Evolutionary conservation across 371 early-diverging fungal species (phyloP).

Genomic region (Rhizomucor pusillus): DNA sequence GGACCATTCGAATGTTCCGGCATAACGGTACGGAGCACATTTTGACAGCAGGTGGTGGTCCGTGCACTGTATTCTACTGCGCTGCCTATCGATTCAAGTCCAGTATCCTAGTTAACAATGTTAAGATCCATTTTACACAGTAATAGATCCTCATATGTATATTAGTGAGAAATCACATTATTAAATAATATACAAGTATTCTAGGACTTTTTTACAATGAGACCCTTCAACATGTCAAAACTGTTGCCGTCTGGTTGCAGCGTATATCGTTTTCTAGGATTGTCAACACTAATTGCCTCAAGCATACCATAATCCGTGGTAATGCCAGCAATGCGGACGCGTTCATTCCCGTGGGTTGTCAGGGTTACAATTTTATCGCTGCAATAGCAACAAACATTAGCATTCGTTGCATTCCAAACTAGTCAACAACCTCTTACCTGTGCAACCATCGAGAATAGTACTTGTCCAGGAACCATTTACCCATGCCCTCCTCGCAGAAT

Average conservation of each 20-base stretch:
- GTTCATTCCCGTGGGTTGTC: constrained; percentile 54
- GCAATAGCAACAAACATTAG: neutral
- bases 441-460: constrained; percentile 92
- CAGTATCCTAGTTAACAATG: too few relatives aligned
- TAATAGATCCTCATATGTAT: too few relatives aligned
- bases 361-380: constrained; percentile 71
- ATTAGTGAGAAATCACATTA: too few relatives aligned
- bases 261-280: constrained; percentile 50
- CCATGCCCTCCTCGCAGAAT: constrained; percentile 73
- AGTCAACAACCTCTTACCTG: constrained; percentile 37
- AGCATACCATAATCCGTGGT: constrained; percentile 76
- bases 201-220: constrained; percentile 71
- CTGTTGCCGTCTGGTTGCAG: constrained; percentile 95
- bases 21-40: too few relatives aligned
- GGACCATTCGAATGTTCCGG: too few relatives aligned
- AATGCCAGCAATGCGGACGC: constrained; percentile 75
- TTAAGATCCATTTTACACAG: too few relatives aligned
- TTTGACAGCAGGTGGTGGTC: too few relatives aligned
- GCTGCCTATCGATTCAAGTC: too few relatives aligned
- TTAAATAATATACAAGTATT: too few relatives aligned
- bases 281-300: constrained; percentile 59
- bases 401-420: neutral
- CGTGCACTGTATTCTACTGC: too few relatives aligned
- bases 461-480: constrained; percentile 57
- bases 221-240: constrained; percentile 93